These are phyloP conservation scores for Alternaria panax DNA, from an alignment of 2,329 filamentous ascomycete genomes.

Conservation along the genomic window DNA sequence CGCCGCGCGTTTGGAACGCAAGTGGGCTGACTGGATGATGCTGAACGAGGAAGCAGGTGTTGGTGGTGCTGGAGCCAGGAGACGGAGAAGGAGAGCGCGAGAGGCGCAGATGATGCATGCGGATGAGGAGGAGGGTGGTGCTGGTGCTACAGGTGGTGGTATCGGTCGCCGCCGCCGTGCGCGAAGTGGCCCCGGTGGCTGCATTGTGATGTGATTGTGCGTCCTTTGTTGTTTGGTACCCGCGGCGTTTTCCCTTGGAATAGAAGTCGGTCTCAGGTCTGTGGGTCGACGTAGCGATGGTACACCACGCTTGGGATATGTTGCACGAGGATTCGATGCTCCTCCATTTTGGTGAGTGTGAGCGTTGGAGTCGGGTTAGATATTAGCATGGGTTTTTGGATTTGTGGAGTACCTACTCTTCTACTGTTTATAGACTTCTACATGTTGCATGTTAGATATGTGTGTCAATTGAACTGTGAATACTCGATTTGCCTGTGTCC, in stretches of 20 bases:
- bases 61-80: conserved; percentile 67
- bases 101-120: conserved; percentile 83
- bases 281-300: background rate
- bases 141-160: conserved; percentile 44
- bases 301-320: background rate
- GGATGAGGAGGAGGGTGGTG: conserved; percentile 75
- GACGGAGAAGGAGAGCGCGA: conserved; percentile 77
- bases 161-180: conserved; percentile 55
- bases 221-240: background rate
- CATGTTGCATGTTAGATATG: background rate
- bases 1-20: conserved; percentile 81
- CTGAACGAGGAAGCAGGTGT: conserved; percentile 82
- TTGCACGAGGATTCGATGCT: background rate
- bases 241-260: background rate
- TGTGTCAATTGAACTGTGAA: no score
- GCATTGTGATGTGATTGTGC: conserved; percentile 55
- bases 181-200: conserved; percentile 57
- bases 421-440: background rate
- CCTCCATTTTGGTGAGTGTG: background rate
- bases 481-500: no score
- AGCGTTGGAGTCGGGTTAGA: background rate
- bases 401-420: background rate
- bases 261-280: background rate
- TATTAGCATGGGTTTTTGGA: background rate
- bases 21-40: conserved; percentile 96